These are phyloP conservation scores for Breynia disticha DNA, from an alignment of 441 rosid genomes.

Conservation along the genomic window DNA sequence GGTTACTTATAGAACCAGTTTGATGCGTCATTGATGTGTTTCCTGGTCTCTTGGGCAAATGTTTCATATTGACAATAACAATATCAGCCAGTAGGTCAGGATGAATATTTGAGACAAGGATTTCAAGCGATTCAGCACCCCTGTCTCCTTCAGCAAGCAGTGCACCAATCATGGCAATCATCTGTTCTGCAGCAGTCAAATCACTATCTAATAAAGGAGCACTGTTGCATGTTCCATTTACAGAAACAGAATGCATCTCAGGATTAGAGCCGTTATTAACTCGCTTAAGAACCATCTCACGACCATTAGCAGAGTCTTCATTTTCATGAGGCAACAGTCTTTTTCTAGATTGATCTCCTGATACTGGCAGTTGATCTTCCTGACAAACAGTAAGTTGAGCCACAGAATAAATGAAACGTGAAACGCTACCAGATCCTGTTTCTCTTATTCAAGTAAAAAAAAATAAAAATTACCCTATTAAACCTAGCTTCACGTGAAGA, in stretches of 20 bases:
- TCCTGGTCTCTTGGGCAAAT: constrained; percentile 72
- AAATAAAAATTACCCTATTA: constrained; percentile 45
- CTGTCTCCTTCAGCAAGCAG: constrained; percentile 99
- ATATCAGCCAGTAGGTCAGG: constrained; percentile 99
- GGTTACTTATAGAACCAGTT: constrained; percentile 32
- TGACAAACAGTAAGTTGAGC: constrained; percentile 26
- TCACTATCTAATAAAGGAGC: constrained; percentile 50
- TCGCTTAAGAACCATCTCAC: constrained; percentile 59
- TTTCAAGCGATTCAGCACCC: constrained; percentile 94
- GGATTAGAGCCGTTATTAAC: constrained; percentile 43
- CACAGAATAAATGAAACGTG: constrained; percentile 13
- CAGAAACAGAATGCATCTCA: constrained; percentile 38
- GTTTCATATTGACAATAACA: constrained; percentile 93
- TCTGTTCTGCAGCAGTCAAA: constrained; percentile 90
- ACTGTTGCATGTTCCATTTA: constrained; percentile 47
- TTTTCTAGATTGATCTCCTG: constrained; percentile 63
- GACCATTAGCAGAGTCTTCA: constrained; percentile 53
- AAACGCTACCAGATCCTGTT: constrained; percentile 10
- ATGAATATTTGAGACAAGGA: constrained; percentile 87
- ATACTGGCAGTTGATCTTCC: constrained; percentile 63
- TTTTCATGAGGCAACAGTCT: constrained; percentile 59
- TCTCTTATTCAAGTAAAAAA: not conserved
- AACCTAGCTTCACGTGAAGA: constrained; percentile 73
- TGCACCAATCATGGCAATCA: constrained; percentile 99
- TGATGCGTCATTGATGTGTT: constrained; percentile 29